Percentiles rank a stretch among this genome's conserved stretches.
These are phyloP conservation scores for Pisolithus orientalis DNA, from an alignment of 768 basidiomycete species.

Conservation along the genomic window DNA sequence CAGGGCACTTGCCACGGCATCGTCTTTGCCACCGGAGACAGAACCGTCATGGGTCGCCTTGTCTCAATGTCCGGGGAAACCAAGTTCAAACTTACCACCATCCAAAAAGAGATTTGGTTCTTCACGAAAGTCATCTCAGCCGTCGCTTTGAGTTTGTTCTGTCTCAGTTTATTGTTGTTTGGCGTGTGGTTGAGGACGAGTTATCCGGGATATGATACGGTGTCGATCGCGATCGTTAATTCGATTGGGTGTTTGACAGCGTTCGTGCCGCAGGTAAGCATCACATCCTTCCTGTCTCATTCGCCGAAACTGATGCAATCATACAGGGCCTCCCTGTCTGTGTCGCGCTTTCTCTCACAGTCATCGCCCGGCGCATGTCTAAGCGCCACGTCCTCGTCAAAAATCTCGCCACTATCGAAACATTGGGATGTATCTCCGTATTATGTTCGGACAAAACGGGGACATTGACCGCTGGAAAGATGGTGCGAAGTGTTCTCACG, in stretches of 20 bases:
- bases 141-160: conserved; percentile 34
- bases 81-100: conserved; percentile 40
- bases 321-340: conserved; percentile 33
- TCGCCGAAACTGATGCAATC: neutral
- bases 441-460: conserved; percentile 53
- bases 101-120: conserved; percentile 43
- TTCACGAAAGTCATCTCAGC: conserved; percentile 48
- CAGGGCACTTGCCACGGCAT: conserved; percentile 37
- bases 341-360: conserved; percentile 48
- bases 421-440: conserved; percentile 45
- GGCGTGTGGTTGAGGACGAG: conserved; percentile 36
- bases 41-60: conserved; percentile 46
- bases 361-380: conserved; percentile 43
- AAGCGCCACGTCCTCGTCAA: conserved; percentile 43
- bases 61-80: conserved; percentile 46
- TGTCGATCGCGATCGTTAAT: conserved; percentile 31
- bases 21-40: conserved; percentile 39
- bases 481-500: conserved; percentile 25
- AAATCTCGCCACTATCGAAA: conserved; percentile 48
- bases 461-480: conserved; percentile 44
- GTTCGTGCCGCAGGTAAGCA: conserved; percentile 34
- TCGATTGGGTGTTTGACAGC: conserved; percentile 35
- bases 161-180: conserved; percentile 34
- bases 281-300: neutral
- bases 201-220: conserved; percentile 30